phyloP scores from a whole-genome alignment of 768 basidiomycete genomes.

The Leccinum subtestaceum region DNA sequence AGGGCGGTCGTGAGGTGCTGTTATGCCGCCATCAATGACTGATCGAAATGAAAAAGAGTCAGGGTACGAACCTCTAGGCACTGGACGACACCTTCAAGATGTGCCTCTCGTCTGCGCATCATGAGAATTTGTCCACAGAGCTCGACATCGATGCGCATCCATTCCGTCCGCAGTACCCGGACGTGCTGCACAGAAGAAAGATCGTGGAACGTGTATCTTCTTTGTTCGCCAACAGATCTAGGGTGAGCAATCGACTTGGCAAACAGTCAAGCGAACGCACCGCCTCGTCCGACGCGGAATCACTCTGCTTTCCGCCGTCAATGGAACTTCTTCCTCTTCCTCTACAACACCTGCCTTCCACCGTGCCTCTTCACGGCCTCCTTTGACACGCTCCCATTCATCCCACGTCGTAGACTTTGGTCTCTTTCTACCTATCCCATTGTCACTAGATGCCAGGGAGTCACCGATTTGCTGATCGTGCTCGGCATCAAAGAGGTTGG shows the following conservation, averaged over 20 bases:
- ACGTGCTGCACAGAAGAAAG: slow-evolving; percentile 46
- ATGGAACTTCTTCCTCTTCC: slow-evolving; percentile 4
- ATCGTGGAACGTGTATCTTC: slow-evolving; percentile 66
- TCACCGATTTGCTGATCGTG: slow-evolving; percentile 14
- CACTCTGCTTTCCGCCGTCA: slow-evolving; percentile 9
- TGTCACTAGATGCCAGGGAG: background rate
- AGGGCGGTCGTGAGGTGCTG: slow-evolving; percentile 54
- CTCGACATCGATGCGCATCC: slow-evolving; percentile 78
- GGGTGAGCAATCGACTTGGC: slow-evolving; percentile 1
- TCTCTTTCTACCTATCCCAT: slow-evolving; percentile 2
- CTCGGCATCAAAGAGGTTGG: slow-evolving; percentile 20
- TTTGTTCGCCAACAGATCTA: slow-evolving; percentile 30
- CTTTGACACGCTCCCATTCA: slow-evolving; percentile 28
- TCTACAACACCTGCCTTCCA: slow-evolving; percentile 19
- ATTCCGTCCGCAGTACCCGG: slow-evolving; percentile 51
- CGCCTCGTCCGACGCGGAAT: slow-evolving; percentile 28
- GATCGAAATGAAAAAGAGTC: slow-evolving; percentile 10
- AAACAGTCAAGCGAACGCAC: slow-evolving; percentile 6
- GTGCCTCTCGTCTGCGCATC: slow-evolving; percentile 64
- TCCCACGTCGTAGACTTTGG: slow-evolving; percentile 53
- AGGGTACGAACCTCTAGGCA: slow-evolving; percentile 49
- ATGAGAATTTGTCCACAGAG: slow-evolving; percentile 71
- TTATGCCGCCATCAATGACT: slow-evolving; percentile 3
- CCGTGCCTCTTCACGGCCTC: slow-evolving; percentile 16
- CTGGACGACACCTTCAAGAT: slow-evolving; percentile 60